Evolutionary conservation across 768 basidiomycete species (phyloP), one percentile per base, ranked within the genome.

Genomic region (Tylopilus balloui): DNA sequence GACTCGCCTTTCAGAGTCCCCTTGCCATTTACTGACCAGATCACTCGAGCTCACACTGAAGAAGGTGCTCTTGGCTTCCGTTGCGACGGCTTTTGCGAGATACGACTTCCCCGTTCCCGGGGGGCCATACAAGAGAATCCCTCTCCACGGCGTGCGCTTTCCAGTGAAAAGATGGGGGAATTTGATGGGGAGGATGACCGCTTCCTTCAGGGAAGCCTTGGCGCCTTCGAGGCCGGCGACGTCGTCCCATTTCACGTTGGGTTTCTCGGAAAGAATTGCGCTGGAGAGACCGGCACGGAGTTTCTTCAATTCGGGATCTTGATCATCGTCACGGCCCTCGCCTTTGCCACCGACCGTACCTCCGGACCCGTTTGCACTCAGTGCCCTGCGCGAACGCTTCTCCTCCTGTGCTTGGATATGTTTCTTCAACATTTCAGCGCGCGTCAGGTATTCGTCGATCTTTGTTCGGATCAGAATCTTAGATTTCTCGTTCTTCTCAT

Each of bases 11-110:
- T 98, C 95, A 4, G 92, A 94, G 69, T 99, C 96, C 50, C 96
- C 96, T 73, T 98, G 96, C 96, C 96, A 99, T 68, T 98, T 99
- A 69, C 92, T 94, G 47, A 98, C 96, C 47, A 99, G 75, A 63
- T 98, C 96, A 65, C 85, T 86, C 20, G 90, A 92, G 62, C 88
- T 92, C 52, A 99, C 92, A 56, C 87, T 91, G 73, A 95, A 98
- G 77, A 99, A 99, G 9, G 95, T 97, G 68, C 93, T 93, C 73
- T 98, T 97, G 45, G 96, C 93, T 69, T 99, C 96, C 13, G 96
- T 99, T 15, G 96, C 96, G 20, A 99, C 96, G 0, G 96, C 96
- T 68, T 99, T 99, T 3, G 96, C 96, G 36, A 99, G 79, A 65
- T 86, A 98, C 36, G 86, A 89, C 73, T 99, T 99, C 13, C 96